Conservation (phyloP, 2,329 filamentous ascomycete genomes). For the Xylaria sp. region DNA sequence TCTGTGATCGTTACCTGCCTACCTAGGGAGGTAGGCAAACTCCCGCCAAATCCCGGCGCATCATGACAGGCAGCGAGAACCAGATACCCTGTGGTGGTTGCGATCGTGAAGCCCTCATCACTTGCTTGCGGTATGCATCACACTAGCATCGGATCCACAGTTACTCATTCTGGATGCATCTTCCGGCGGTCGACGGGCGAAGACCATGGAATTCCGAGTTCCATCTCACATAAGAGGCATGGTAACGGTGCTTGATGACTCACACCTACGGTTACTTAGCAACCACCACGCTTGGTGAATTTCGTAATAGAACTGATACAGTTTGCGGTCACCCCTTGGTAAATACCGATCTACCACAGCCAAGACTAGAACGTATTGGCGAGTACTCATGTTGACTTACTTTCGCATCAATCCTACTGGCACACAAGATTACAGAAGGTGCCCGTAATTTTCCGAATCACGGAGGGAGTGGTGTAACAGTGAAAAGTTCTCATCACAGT, state of each 20-base stretch:
- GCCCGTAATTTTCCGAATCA: background rate
- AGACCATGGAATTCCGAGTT: conserved; percentile 20
- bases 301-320: no score
- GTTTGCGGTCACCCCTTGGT: no score
- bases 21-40: no score
- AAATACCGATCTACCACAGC: background rate
- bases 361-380: background rate
- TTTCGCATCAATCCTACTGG: background rate
- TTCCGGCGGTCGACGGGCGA: background rate
- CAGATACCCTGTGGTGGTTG: background rate
- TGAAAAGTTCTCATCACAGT: background rate
- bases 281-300: background rate
- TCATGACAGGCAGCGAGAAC: background rate
- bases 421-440: background rate
- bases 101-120: background rate
- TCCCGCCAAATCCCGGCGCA: no score
- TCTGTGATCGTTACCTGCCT: no score
- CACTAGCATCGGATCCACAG: background rate
- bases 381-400: background rate
- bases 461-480: background rate
- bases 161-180: background rate
- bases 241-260: background rate
- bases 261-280: background rate
- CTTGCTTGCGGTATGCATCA: background rate
- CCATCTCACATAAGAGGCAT: conserved; percentile 4